A percentile compares a stretch with the other conserved stretches of the same genome.
phyloP scores from a whole-genome alignment of 1,284 basidiomycete genomes.

The Cystobasidium sp. region DNA sequence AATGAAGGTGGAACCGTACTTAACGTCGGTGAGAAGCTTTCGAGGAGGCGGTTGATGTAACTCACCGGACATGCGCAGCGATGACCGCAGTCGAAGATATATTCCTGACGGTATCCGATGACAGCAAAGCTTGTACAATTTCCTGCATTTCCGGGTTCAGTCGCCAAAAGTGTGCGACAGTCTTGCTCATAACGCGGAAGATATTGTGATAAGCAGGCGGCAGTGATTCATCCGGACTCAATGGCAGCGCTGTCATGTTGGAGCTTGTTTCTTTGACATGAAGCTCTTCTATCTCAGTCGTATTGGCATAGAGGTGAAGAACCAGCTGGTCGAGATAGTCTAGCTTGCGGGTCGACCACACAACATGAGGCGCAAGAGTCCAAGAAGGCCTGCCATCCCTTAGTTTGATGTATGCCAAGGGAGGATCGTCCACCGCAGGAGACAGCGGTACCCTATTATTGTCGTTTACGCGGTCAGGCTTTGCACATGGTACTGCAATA shows the following conservation, averaged over 20 bases:
- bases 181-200: conserved; percentile 23
- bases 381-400: conserved; percentile 22
- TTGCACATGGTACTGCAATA: conserved; percentile 6
- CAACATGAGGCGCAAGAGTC: conserved; percentile 44
- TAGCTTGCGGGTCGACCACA: conserved; percentile 47
- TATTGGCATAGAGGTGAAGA: conserved; percentile 38
- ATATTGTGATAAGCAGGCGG: conserved; percentile 14
- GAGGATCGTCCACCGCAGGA: conserved; percentile 25
- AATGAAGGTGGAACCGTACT: neutral
- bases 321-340: conserved; percentile 50
- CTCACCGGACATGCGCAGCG: conserved; percentile 49
- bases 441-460: conserved; percentile 16
- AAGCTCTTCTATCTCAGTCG: conserved; percentile 27
- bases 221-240: conserved; percentile 34
- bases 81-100: conserved; percentile 30
- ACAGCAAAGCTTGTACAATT: neutral
- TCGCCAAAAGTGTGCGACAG: conserved; percentile 30
- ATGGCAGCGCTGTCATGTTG: conserved; percentile 7
- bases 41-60: neutral
- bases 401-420: neutral
- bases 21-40: neutral
- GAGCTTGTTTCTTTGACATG: conserved; percentile 41
- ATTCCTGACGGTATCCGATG: neutral
- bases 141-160: conserved; percentile 34
- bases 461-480: neutral